Base-by-base conservation (phyloP, 192 early-diverging fungal genomes). In the Coemansia pectinata region DNA sequence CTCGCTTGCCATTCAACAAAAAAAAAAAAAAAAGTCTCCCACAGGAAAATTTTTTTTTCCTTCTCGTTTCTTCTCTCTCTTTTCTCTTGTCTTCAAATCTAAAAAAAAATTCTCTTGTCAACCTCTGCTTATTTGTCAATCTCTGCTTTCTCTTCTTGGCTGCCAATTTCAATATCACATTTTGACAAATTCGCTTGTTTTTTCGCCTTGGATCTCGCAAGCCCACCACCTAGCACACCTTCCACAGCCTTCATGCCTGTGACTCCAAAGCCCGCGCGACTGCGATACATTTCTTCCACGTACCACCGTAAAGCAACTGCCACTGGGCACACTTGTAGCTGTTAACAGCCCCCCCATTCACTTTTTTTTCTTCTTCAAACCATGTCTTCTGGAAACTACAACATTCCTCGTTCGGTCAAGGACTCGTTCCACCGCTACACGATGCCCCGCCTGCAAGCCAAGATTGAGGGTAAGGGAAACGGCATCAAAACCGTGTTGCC, bases 351-450 rank as follows among this genome's bases (percentile, higher is more conserved):
- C 27, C 27, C 27, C 2, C 27, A 21, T 21, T 21, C 21, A 21
- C 21, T 21, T 21, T 21, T 21, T 21, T 21, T 27, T 27, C 0
- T 27, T 27, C 1, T 27, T 27, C 27, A 27, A 27, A 29, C 3
- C 42, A 40, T 47, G 29, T 34, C 34, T 11, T 15, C 55, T 5
- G 27, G 90, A 69, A 77, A 92, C 75, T 66, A 92, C 71, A 98
- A 98, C 85, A 94, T 98, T 76, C 88, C 92, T 63, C 88, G 93
- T 74, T 93, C 96, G 79, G 88, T 91, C 66, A 87, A 91, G 65
- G 97, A 99, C 88, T 85, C 91, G 79, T 99, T 95, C 78, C 96
- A 98, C 87, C 93, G 97, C 52, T 99, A 99, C 90, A 98, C 97
- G 86, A 99, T 99, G 97, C 97, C 96, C 39, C 90, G 87, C 65